Evolutionary conservation across 768 basidiomycete species (phyloP), one percentile per base, ranked within the genome.

Genomic region (Leccinum sublutescens): DNA sequence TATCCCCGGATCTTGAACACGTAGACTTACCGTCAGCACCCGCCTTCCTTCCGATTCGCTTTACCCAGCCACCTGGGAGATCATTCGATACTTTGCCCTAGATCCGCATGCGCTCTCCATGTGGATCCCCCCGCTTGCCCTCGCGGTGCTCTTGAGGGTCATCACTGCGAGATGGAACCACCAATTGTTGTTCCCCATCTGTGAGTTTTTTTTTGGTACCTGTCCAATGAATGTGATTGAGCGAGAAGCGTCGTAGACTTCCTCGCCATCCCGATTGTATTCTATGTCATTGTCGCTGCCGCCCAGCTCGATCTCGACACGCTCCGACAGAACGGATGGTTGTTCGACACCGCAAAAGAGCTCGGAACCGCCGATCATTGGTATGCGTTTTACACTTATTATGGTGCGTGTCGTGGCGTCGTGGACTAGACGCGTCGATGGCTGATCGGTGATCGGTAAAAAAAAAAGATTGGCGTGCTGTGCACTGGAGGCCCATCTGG

Each of bases 181-280:
- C 73, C 94, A 97, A 63, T 81, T 98, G 21, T 82, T 98, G 67
- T 95, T 98, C 71, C 96, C 96, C 2, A 75, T 85, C 33, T 94
- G 91, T 92, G 58, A 66, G 91, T 77, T 36, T 50, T 6, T 77
- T 34, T 50, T 11, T 5, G 10, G 10, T 17, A 4, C 11, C 5
- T 38, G 1, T 33, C n/a, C 1, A 8, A 19, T 3, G n/a, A 38
- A n/a, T 21, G 4, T 5, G 10, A 5, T 23, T 14, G 21, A 60
- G 2, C 8, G 5, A 29, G 48, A 0, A 0, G 6, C 15, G 29
- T 29, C 11, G 4, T 59, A 93, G 91, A 91, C 76, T 94, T 94
- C 71, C 72, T 92, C 52, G 67, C 82, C 45, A 93, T 98, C 59
- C 93, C 94, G 1, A 64, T n/a, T n/a, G n/a, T n/a, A n/a, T n/a